Evolutionary conservation across 108 stramenopile species (phyloP).

Genomic region (Discostella pseudostelligera): DNA sequence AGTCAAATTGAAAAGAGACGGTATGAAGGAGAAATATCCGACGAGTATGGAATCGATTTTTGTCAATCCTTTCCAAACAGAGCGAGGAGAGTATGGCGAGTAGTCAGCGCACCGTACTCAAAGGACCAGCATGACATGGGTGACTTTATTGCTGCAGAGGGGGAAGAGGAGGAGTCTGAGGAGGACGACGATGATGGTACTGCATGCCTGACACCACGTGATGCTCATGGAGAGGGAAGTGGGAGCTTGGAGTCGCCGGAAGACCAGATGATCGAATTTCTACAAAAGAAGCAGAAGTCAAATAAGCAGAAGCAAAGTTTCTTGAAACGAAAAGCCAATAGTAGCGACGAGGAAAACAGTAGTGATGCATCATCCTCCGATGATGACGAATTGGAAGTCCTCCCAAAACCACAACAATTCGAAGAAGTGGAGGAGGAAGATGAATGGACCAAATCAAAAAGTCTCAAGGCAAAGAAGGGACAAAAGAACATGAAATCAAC

Average conservation of each 20-base stretch:
- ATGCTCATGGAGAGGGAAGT: not conserved
- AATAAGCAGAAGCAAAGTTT: not conserved
- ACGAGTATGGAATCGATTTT: constrained; percentile 43
- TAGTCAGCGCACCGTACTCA: constrained; percentile 56
- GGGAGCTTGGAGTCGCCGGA: constrained; percentile 20
- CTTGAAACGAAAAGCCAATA: not conserved
- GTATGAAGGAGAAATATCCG: constrained; percentile 29
- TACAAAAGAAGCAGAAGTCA: constrained; percentile 16
- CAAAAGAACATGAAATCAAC: not conserved
- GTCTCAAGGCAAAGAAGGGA: constrained; percentile 2
- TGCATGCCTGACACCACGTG: constrained; percentile 20
- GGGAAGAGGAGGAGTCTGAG: constrained; percentile 33
- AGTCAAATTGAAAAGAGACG: constrained; percentile 42
- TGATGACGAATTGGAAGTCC: constrained; percentile 23
- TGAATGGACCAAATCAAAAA: constrained; percentile 31
- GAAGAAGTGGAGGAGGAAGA: constrained; percentile 39
- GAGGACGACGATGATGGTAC: constrained; percentile 42
- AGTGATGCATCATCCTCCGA: constrained; percentile 1
- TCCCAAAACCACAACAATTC: constrained; percentile 19
- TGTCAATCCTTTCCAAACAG: constrained; percentile 52
- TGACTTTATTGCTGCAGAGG: constrained; percentile 64
- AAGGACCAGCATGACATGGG: constrained; percentile 46
- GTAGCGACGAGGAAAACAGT: not conserved
- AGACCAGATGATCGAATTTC: constrained; percentile 19
- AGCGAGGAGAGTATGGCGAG: constrained; percentile 49